Conservation (phyloP, 108 stramenopile genomes). For the Skeletonema marinoi region DNA sequence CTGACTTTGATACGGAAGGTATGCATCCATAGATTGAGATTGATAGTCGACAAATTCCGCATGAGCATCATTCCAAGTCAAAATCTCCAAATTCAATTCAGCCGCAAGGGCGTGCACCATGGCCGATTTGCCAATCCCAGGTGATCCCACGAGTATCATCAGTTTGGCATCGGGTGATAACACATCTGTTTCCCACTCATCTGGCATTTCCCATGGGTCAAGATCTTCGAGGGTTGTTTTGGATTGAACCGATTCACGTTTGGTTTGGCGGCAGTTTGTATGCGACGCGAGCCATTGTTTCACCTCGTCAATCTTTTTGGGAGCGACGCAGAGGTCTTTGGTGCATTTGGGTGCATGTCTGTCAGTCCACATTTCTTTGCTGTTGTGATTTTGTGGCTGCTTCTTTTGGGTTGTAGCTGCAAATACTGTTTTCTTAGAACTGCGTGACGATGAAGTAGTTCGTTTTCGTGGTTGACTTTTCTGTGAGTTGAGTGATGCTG, state of each 20-base stretch:
- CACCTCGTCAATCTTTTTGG: constrained; percentile 82
- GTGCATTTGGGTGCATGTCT: constrained; percentile 57
- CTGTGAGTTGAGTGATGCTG: not conserved
- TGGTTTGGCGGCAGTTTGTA: not conserved
- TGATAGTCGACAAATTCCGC: constrained; percentile 9
- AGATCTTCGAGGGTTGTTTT: not conserved
- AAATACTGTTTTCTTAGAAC: not conserved
- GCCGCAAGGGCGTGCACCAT: constrained; percentile 56
- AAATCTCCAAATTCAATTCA: constrained; percentile 55
- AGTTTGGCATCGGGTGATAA: constrained; percentile 31
- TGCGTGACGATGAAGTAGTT: not conserved
- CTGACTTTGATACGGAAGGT: constrained; percentile 50
- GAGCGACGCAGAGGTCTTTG: constrained; percentile 76
- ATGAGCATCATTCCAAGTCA: constrained; percentile 79
- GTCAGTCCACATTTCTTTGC: constrained; percentile 64
- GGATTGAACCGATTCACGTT: constrained; percentile 15
- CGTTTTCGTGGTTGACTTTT: not conserved
- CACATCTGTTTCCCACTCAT: not conserved
- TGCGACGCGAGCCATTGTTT: constrained; percentile 48
- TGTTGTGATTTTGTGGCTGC: not conserved
- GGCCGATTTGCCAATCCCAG: constrained; percentile 84
- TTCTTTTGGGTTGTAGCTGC: not conserved
- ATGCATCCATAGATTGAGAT: not conserved
- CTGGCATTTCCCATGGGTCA: constrained; percentile 14
- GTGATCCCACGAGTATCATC: constrained; percentile 76